These are phyloP conservation scores for Neurospora sp. DNA, from an alignment of 495 filamentous ascomycete genomes.

Conservation along the genomic window DNA sequence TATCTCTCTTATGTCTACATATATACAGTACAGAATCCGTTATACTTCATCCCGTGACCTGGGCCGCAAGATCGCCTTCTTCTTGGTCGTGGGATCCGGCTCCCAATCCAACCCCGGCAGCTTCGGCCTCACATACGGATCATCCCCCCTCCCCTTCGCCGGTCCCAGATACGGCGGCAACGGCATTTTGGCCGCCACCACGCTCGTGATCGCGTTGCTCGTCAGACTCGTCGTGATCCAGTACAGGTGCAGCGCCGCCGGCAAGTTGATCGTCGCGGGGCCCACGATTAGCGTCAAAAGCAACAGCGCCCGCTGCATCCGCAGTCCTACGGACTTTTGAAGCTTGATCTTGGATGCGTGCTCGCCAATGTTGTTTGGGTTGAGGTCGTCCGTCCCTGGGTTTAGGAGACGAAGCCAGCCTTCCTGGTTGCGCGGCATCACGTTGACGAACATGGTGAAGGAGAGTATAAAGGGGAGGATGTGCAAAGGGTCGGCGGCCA, in stretches of 20 bases:
- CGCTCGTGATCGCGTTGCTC: neutral
- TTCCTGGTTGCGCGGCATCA: constrained; percentile 16
- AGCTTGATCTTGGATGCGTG: neutral
- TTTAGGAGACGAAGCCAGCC: neutral
- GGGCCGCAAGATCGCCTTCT: neutral
- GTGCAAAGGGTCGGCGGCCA: constrained; percentile 57
- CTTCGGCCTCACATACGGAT: neutral
- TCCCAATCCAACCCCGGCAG: neutral
- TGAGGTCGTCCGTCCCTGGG: neutral
- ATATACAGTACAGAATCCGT: neutral
- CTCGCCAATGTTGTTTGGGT: neutral
- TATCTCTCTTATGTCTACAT: neutral
- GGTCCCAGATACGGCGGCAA: neutral
- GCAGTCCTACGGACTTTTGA: neutral
- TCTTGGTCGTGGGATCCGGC: neutral
- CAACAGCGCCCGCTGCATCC: constrained; percentile 26
- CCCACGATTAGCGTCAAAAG: constrained; percentile 32
- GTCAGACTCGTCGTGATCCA: constrained; percentile 46
- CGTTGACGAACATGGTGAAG: constrained; percentile 34
- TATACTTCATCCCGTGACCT: neutral
- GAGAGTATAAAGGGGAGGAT: constrained; percentile 54
- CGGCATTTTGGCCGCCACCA: neutral
- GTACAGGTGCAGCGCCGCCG: constrained; percentile 58
- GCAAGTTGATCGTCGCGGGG: constrained; percentile 42
- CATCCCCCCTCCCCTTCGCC: neutral